Evolutionary conservation across 805 yeast genomes (phyloP).

Genomic region (Allodekkera sacchari): DNA sequence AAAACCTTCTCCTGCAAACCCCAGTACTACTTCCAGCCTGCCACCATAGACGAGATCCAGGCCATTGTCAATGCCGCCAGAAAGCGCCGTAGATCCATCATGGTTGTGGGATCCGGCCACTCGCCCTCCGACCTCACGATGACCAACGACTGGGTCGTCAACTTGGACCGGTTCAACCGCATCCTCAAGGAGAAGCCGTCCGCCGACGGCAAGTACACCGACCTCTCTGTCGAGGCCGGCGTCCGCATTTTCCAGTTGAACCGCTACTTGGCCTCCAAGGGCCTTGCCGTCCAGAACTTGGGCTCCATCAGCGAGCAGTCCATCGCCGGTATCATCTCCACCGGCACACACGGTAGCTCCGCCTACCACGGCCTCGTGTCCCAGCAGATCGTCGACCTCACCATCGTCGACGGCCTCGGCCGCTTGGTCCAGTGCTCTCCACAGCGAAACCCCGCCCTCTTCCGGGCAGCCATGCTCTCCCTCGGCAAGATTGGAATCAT

Average conservation of each 20-base stretch:
- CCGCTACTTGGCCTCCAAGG: conserved; percentile 49
- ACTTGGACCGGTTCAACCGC: conserved; percentile 65
- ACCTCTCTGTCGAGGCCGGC: conserved; percentile 94
- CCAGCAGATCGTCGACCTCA: conserved; percentile 75
- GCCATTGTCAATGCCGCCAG: conserved; percentile 62
- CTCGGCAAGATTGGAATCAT: conserved; percentile 90
- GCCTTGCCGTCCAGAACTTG: conserved; percentile 78
- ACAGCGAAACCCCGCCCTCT: conserved; percentile 52
- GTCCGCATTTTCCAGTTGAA: conserved; percentile 69
- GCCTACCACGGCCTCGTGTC: conserved; percentile 87
- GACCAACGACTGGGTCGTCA: conserved; percentile 83
- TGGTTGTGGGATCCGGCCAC: conserved; percentile 89
- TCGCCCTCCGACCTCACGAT: conserved; percentile 89
- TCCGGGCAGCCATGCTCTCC: conserved; percentile 76
- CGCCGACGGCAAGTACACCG: conserved; percentile 62
- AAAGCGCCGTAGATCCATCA: conserved; percentile 50
- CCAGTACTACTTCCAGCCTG: conserved; percentile 72
- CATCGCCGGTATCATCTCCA: conserved; percentile 89
- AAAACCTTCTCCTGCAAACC: conserved; percentile 77
- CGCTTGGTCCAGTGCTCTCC: conserved; percentile 61
- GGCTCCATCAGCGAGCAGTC: conserved; percentile 94
- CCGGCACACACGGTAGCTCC: conserved; percentile 96
- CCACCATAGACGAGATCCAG: conserved; percentile 55
- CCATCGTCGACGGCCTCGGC: conserved; percentile 71
- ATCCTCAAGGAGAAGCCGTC: conserved; percentile 38